Base-by-base conservation (phyloP, 768 basidiomycete species). In the Phaeotremella skinneri region DNA sequence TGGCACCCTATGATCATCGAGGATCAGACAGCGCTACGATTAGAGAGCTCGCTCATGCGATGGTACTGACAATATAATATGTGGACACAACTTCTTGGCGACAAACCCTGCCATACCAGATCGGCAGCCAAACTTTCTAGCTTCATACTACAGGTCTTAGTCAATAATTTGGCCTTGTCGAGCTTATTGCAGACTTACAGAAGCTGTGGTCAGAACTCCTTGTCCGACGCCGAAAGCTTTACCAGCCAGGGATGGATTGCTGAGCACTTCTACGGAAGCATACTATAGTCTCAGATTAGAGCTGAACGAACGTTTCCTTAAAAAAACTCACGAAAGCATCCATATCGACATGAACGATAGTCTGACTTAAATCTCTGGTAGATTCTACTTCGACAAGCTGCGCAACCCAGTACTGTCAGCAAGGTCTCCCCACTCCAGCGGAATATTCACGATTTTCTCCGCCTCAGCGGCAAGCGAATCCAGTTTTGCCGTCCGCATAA, bases 101-200 rank as follows among this genome's bases (percentile, higher is more conserved):
- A 98, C 85, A 75, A 92, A 94, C 52, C 85, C 92, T n/a, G 94
- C 85, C 96, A 97, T 97, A 27, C 91, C 94, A 3, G 91, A 94
- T 43, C 96, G 86, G 30, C 90, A 88, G 1, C 91, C 92, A 65
- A 82, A 91, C 73, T 88, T 91, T 45, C 92, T 82, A 4, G 92
- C 92, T 70, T 91, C 91, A 57, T 96, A 96, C 27, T 90, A 89
- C 9, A 3, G 47, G 20, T 1, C n/a, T 20, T 61, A 30, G 56
- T 45, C 54, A 54, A 30, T 55, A 26, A 64, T 55, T 32, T 27
- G 11, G n/a, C 13, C 13, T 27, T 34, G 9, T 14, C n/a, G 20
- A 25, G 16, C 42, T 37, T 20, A 51, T 21, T 4, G 23, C 27
- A 11, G 23, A 56, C 75, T 64, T 39, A 76, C 75, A 7, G 75